These are phyloP conservation scores for Colletotrichum liriopes DNA, from an alignment of 2,329 filamentous ascomycete genomes.

Conservation along the genomic window DNA sequence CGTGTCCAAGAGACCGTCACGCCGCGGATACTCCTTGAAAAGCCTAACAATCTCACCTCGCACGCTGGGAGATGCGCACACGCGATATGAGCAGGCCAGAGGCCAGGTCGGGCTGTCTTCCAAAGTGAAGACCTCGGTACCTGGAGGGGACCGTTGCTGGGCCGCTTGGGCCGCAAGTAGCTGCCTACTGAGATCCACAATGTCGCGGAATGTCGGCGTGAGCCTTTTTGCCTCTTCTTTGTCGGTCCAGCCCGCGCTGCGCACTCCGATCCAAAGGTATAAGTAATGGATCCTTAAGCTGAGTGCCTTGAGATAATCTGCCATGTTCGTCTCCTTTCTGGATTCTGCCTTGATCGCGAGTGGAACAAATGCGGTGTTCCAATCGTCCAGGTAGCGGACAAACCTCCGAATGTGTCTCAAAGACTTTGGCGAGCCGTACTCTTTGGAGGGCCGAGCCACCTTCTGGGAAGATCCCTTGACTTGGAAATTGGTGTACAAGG, in stretches of 20 bases:
- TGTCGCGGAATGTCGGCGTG: conserved; percentile 7
- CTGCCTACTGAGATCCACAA: conserved; percentile 9
- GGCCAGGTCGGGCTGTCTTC: conserved; percentile 51
- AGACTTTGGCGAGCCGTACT: conserved; percentile 11
- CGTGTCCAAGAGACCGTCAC: conserved; percentile 62
- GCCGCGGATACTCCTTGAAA: conserved; percentile 57
- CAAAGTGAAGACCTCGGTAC: conserved; percentile 14
- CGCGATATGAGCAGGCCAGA: conserved; percentile 57
- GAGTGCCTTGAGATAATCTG: conserved; percentile 12
- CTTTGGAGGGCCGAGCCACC: neutral
- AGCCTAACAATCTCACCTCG: conserved; percentile 58
- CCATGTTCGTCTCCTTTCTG: neutral
- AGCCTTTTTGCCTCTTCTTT: neutral
- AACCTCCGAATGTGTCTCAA: neutral
- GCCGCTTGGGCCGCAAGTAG: conserved; percentile 10
- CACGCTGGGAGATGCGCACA: conserved; percentile 55
- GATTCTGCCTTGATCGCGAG: conserved; percentile 13
- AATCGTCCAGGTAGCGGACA: neutral
- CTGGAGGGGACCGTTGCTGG: neutral
- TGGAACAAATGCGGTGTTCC: conserved; percentile 13
- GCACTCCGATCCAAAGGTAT: conserved; percentile 23
- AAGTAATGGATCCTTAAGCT: conserved; percentile 28
- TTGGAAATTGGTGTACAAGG: conserved; percentile 15
- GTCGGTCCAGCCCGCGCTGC: conserved; percentile 24
- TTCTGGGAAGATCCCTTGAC: conserved; percentile 11